Conservation (phyloP, 148 eudicot species). For the Cornus kousa region DNA sequence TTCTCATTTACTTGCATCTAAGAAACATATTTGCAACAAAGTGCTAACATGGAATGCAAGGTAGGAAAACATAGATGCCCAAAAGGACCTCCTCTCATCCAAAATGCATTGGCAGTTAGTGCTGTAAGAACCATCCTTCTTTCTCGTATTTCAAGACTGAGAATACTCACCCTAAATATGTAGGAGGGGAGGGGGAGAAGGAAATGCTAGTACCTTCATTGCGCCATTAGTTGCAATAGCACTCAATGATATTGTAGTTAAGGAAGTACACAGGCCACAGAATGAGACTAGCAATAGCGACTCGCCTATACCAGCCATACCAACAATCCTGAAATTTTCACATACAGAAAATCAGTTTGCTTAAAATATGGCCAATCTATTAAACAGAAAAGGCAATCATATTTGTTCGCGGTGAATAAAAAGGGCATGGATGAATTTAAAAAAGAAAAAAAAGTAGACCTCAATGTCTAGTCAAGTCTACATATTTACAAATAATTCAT, state of each 20-base stretch:
- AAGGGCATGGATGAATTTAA: background rate
- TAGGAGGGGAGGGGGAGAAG: background rate
- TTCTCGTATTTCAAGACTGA: conserved; percentile 2
- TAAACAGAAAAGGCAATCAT: background rate
- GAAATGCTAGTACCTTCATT: conserved; percentile 68
- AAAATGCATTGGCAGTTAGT: background rate
- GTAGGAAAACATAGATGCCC: background rate
- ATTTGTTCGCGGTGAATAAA: background rate
- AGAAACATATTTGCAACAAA: background rate
- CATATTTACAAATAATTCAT: background rate
- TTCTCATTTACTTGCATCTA: background rate
- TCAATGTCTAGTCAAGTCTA: background rate
- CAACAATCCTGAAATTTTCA: conserved; percentile 83
- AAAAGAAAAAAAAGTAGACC: background rate
- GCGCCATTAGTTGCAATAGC: conserved; percentile 99
- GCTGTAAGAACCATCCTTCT: conserved; percentile 3
- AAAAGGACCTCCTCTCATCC: background rate
- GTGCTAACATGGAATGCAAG: background rate
- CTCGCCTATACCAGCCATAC: conserved; percentile 97
- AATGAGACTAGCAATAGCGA: conserved; percentile 80
- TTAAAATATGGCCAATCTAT: background rate
- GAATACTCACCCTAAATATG: background rate
- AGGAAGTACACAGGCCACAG: conserved; percentile 90
- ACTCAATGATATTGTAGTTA: conserved; percentile 91
- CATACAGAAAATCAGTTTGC: conserved; percentile 11